phyloP scores from a whole-genome alignment of 225 moss, liverwort and hornwort species.

The Pseudoscleropodium purum region DNA sequence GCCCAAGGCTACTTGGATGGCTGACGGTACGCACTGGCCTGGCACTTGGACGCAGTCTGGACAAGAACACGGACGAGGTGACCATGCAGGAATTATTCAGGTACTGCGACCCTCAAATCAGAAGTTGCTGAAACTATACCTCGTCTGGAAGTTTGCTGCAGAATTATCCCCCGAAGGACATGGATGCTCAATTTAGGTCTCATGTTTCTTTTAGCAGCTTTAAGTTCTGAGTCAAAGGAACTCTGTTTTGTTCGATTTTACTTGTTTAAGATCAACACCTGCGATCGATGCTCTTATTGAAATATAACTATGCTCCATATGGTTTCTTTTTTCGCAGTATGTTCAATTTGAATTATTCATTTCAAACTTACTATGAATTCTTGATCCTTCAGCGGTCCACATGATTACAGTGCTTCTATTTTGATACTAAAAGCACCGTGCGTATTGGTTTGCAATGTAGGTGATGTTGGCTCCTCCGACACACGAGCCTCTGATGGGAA shows the following conservation, averaged over 20 bases:
- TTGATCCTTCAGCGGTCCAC: neutral
- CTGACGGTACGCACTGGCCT: conserved; percentile 93
- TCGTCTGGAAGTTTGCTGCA: neutral
- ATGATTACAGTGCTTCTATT: neutral
- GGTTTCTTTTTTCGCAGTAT: no score
- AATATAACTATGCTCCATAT: no score
- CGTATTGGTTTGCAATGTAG: conserved; percentile 10
- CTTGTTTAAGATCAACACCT: no score
- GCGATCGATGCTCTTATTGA: neutral
- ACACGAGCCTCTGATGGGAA: conserved; percentile 67
- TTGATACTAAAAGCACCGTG: neutral
- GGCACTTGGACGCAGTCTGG: conserved; percentile 69
- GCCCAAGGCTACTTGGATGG: conserved; percentile 94
- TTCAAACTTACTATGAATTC: neutral
- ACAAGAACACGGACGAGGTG: conserved; percentile 76
- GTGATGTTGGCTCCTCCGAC: conserved; percentile 86
- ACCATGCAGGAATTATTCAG: conserved; percentile 94
- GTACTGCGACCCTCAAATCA: neutral
- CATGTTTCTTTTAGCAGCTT: neutral
- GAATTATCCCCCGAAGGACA: neutral
- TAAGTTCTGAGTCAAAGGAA: neutral
- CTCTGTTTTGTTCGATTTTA: neutral
- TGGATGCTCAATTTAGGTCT: neutral
- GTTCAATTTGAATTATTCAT: neutral
- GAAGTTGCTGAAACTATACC: neutral